A percentile compares a stretch with the other conserved stretches of the same genome.
These are phyloP conservation scores for Sclerotinia nivalis DNA, from an alignment of 2,329 filamentous ascomycete species.

Conservation along the genomic window DNA sequence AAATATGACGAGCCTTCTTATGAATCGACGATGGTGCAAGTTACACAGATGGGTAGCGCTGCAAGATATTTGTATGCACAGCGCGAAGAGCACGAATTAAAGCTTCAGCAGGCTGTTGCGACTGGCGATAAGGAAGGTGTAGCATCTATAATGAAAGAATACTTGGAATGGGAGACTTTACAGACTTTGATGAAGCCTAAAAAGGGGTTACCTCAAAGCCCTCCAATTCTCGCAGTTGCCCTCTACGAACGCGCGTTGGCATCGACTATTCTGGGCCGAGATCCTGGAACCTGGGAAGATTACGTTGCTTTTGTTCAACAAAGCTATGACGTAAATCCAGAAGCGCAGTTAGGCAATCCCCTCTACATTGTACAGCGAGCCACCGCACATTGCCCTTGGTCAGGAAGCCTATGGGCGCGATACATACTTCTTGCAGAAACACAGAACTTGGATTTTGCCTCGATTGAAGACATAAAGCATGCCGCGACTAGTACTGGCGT, in stretches of 20 bases:
- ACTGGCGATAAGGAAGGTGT: constrained; percentile 58
- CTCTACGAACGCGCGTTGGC: constrained; percentile 78
- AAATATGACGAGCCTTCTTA: constrained; percentile 70
- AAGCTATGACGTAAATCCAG: constrained; percentile 36
- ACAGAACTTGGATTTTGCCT: constrained; percentile 71
- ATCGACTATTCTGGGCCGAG: constrained; percentile 62
- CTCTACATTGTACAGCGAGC: constrained; percentile 77
- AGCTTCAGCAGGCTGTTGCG: constrained; percentile 59
- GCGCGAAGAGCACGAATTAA: constrained; percentile 69
- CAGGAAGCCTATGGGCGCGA: constrained; percentile 85
- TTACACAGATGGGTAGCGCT: constrained; percentile 61
- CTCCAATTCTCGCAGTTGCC: constrained; percentile 57
- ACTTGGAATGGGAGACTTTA: constrained; percentile 81
- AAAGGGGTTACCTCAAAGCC: constrained; percentile 48
- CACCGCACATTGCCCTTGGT: constrained; percentile 90
- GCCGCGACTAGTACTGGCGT: constrained; percentile 83
- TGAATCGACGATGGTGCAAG: constrained; percentile 71
- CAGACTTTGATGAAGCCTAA: constrained; percentile 57
- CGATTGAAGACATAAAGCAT: constrained; percentile 89
- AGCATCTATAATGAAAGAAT: constrained; percentile 58
- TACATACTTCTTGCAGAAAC: constrained; percentile 84
- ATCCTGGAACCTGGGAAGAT: constrained; percentile 79
- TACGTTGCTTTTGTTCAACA: constrained; percentile 49
- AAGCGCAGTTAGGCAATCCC: constrained; percentile 49
- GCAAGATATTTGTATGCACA: constrained; percentile 64